These are phyloP conservation scores for Dissophora ornata DNA, from an alignment of 192 early-diverging fungal genomes.

Conservation along the genomic window DNA sequence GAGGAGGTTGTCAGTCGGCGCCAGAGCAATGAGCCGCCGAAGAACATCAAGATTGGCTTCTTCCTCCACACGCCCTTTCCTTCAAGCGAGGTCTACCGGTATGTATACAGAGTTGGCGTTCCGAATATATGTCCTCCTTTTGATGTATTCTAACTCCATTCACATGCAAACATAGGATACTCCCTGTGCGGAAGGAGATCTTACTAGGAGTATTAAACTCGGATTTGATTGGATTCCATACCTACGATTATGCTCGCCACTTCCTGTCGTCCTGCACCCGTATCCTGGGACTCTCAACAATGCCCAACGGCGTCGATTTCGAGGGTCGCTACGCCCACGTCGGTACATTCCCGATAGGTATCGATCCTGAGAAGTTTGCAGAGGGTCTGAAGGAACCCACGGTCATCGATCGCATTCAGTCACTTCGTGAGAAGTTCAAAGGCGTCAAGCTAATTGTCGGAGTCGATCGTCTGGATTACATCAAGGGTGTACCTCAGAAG, in stretches of 20 bases:
- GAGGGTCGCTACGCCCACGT: slow-evolving; percentile 95
- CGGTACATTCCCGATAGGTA: slow-evolving; percentile 99
- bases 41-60: slow-evolving; percentile 95
- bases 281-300: slow-evolving; percentile 92
- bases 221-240: slow-evolving; percentile 99
- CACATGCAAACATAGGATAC: slow-evolving; percentile 70
- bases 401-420: slow-evolving; percentile 80
- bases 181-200: slow-evolving; percentile 95
- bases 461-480: slow-evolving; percentile 99
- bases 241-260: slow-evolving; percentile 99
- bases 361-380: slow-evolving; percentile 94
- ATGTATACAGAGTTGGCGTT: slow-evolving; percentile 6
- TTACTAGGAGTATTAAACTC: slow-evolving; percentile 91
- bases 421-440: slow-evolving; percentile 86
- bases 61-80: slow-evolving; percentile 99
- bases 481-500: slow-evolving; percentile 99
- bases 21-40: slow-evolving; percentile 48
- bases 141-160: background rate
- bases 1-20: slow-evolving; percentile 64
- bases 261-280: slow-evolving; percentile 97
- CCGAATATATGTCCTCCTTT: background rate
- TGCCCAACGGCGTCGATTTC: slow-evolving; percentile 94
- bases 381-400: slow-evolving; percentile 79
- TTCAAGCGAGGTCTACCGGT: slow-evolving; percentile 95
- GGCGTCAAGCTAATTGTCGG: slow-evolving; percentile 94